Evolutionary conservation across 495 filamentous ascomycete species (phyloP), one percentile per base, ranked within the genome.

Genomic region (Saxophila tyrrhenica): DNA sequence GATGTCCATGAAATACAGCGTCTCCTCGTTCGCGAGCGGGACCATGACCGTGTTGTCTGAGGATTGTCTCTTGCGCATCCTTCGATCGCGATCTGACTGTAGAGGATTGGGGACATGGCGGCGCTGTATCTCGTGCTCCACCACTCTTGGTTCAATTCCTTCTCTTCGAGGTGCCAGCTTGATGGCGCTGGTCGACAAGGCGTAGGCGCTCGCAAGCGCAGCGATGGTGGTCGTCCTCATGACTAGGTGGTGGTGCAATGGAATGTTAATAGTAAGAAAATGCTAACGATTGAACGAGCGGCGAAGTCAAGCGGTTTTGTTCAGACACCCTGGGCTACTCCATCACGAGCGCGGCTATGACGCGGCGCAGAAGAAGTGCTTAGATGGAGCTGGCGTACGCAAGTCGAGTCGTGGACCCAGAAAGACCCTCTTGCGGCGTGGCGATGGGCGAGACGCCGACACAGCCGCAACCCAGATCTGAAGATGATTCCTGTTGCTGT

Each of bases 1-100:
- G 22, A 70, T 62, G 50, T 76, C 72, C 25, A 70, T 72, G 56
- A 73, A 72, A 60, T 76, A 76, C n/a, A 76, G 61, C 3, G 65
- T 69, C 49, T 66, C 64, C 48, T 69, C 65, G 57, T 73, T 73
- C 58, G 67, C 68, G 16, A 73, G 63, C 17, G 52, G 58, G 42
- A 61, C 52, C 29, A 58, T 51, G 5, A 71, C 65, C 1, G 70
- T 70, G 17, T 61, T 52, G n/a, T 57, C 43, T 13, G 29, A 35
- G 29, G 13, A 5, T 35, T 35, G 29, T 49, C 70, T 58, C 44
- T 52, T 60, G 24, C 57, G 50, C 39, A 58, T 17, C 25, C 62
- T 56, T 3, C 69, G 62, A 42, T 64, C 44, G 16, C 59, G 58
- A 45, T 73, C 70, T 43, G 60, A 61, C n/a, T 42, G 51, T 21